Conservation (phyloP, 345 rosid genomes). For the Fremontodendron californicum region DNA sequence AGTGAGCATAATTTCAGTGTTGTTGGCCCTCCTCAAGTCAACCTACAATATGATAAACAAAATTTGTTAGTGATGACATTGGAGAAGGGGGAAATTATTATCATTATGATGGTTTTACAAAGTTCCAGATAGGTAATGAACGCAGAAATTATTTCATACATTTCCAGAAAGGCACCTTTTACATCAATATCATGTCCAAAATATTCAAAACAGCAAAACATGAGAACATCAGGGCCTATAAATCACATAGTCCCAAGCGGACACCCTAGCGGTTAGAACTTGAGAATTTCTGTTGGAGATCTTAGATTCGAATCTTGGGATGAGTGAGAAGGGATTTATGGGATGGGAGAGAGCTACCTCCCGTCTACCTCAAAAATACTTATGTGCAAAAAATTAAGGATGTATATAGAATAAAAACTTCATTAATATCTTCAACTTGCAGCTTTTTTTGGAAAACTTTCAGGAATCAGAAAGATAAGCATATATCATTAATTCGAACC, state of each 20-base stretch:
- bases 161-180: neutral
- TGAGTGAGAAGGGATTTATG: neutral
- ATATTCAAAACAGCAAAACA: neutral
- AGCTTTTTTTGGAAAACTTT: neutral
- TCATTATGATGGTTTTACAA: neutral
- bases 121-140: neutral
- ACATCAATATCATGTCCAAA: neutral
- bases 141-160: neutral
- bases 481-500: neutral
- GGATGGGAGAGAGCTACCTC: neutral
- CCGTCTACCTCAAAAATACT: neutral
- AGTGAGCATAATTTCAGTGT: slow-evolving; percentile 99
- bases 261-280: neutral
- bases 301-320: neutral
- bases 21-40: slow-evolving; percentile 95
- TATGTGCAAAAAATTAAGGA: neutral
- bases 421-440: neutral
- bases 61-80: neutral
- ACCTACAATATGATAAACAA: slow-evolving; percentile 44
- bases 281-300: neutral
- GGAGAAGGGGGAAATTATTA: neutral
- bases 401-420: neutral
- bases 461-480: neutral
- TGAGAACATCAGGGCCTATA: neutral
- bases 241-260: neutral